phyloP scores from a whole-genome alignment of 2,329 filamentous ascomycete genomes.

The Clonostachys rosea region DNA sequence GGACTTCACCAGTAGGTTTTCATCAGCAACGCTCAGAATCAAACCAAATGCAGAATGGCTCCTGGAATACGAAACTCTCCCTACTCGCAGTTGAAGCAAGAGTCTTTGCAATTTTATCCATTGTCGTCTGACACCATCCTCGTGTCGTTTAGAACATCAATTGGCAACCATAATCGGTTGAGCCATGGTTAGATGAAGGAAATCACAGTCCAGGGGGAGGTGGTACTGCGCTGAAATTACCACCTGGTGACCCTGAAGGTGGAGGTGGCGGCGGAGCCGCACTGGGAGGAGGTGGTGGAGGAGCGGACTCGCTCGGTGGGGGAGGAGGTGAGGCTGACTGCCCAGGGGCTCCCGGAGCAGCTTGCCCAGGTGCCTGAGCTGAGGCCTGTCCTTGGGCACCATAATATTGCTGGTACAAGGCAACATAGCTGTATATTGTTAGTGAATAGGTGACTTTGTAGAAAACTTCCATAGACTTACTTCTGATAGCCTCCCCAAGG shows the following conservation, averaged over 20 bases:
- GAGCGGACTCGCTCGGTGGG: conserved; percentile 53
- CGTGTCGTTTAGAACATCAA: not conserved
- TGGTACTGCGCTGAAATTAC: conserved; percentile 53
- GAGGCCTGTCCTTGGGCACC: conserved; percentile 27
- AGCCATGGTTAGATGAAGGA: conserved; percentile 1
- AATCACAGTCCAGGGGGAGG: conserved; percentile 48
- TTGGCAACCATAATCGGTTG: not conserved
- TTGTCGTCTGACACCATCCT: not conserved
- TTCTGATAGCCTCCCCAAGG: conserved; percentile 86
- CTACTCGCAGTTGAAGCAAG: too few relatives aligned
- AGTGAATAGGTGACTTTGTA: conserved; percentile 5
- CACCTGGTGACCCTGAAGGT: conserved; percentile 17
- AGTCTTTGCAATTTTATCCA: not conserved
- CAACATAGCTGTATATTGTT: conserved; percentile 44
- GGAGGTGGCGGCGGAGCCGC: conserved; percentile 51
- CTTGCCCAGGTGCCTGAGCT: conserved; percentile 10
- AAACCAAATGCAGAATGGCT: too few relatives aligned
- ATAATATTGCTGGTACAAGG: conserved; percentile 72
- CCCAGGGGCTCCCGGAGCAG: conserved; percentile 24
- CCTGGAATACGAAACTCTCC: too few relatives aligned
- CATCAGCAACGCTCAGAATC: too few relatives aligned
- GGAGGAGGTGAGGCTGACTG: conserved; percentile 49
- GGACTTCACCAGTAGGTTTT: too few relatives aligned
- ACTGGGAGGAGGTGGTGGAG: conserved; percentile 56
- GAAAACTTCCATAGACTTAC: conserved; percentile 30